Conservation (phyloP, 176 grass and related monocot species). For the Lolium perenne region DNA sequence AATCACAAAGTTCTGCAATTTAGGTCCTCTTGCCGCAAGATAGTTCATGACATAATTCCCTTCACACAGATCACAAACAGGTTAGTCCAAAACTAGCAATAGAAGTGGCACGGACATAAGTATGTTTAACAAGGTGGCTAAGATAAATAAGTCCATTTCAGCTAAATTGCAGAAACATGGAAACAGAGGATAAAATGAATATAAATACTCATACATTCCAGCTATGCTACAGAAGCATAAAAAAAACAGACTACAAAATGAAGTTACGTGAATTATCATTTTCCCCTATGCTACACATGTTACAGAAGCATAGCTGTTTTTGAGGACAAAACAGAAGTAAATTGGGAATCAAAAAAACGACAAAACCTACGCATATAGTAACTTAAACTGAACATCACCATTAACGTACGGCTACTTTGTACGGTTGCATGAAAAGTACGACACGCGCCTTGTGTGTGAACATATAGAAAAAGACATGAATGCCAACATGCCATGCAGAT, state of each 20-base stretch:
- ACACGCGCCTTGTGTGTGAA: background rate
- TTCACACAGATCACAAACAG: conserved; percentile 82
- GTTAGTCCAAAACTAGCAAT: conserved; percentile 60
- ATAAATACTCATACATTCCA: conserved; percentile 26
- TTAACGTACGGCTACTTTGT: conserved; percentile 23
- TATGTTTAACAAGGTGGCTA: conserved; percentile 14
- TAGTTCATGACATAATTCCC: conserved; percentile 99
- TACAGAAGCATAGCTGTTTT: background rate
- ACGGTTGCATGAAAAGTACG: conserved; percentile 28
- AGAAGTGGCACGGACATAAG: background rate
- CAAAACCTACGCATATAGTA: conserved; percentile 24
- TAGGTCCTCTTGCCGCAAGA: conserved; percentile 92
- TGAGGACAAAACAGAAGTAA: conserved; percentile 11
- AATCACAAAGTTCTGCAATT: conserved; percentile 95
- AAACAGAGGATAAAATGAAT: conserved; percentile 20
- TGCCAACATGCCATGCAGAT: conserved; percentile 41
- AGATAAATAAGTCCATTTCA: conserved; percentile 22
- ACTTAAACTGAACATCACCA: conserved; percentile 27
- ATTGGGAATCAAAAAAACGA: conserved; percentile 27
- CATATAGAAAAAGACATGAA: conserved; percentile 42
- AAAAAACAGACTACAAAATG: conserved; percentile 19
- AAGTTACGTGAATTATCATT: conserved; percentile 3
- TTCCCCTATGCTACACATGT: background rate
- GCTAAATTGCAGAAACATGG: conserved; percentile 18
- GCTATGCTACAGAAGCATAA: background rate